phyloP scores from a whole-genome alignment of 768 basidiomycete species.

The Leccinum uliginosum region DNA sequence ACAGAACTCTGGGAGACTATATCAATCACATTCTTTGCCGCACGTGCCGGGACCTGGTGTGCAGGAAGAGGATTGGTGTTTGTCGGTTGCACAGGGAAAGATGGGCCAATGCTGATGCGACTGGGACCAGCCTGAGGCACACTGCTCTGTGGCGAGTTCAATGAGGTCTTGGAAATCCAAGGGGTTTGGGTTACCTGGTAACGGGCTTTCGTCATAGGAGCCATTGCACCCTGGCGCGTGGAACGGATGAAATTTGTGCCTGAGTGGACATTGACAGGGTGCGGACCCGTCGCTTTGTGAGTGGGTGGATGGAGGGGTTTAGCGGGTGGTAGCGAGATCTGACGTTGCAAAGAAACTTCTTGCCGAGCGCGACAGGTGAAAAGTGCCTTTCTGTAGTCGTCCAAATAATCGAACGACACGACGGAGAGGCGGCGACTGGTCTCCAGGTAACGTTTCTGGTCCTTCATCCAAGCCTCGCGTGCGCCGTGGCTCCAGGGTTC shows the following conservation, averaged over 20 bases:
- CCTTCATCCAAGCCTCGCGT: conserved; percentile 11
- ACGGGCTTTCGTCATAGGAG: background rate
- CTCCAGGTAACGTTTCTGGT: conserved; percentile 6
- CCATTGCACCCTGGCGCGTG: background rate
- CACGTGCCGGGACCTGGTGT: background rate
- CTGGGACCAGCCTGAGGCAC: conserved; percentile 6
- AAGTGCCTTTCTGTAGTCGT: conserved; percentile 1
- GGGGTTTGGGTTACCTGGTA: conserved; percentile 8
- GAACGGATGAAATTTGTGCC: background rate
- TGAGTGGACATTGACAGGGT: background rate
- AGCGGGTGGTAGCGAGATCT: background rate
- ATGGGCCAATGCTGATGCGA: background rate
- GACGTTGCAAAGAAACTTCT: conserved; percentile 5
- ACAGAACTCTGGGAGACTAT: background rate
- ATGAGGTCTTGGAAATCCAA: background rate
- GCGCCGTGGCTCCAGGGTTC: conserved; percentile 4
- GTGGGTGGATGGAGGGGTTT: background rate
- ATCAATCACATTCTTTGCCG: conserved; percentile 6
- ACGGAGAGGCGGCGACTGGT: conserved; percentile 10
- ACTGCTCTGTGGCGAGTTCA: conserved; percentile 12
- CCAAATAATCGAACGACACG: conserved; percentile 6
- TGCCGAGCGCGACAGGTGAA: conserved; percentile 9
- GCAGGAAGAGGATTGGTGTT: background rate
- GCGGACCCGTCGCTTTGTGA: background rate
- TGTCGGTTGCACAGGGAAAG: background rate